Base-by-base conservation (phyloP, 2,329 filamentous ascomycete species). In the Metarhizium robertsii region DNA sequence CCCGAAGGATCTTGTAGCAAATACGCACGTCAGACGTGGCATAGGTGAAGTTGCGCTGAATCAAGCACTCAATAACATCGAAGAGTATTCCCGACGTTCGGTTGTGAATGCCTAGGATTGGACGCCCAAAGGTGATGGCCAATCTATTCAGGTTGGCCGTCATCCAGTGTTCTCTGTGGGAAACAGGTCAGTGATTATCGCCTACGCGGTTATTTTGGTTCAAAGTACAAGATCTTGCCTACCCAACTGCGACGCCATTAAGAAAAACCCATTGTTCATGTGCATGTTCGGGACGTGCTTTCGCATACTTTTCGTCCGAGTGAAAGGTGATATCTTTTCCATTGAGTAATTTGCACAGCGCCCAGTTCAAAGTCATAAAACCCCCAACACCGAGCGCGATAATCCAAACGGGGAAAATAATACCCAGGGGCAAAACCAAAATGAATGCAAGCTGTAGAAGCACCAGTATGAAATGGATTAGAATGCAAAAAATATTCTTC, bases 261-360 rank as follows among this genome's bases (percentile, higher is more conserved):
- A 92, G 69, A 65, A 88, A 92, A n/a, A 92, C 76, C 88, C 88
- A 92, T 63, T 85, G 79, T 70, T 92, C 88, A 53, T 83, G 75
- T 11, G 74, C 72, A 65, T 83, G 77, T 59, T 80, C 75, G 0
- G 75, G 73, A 18, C 69, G 67, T 1, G 69, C 69, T 16, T 74
- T 67, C 1, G 83, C 75, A 58, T 79, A 83, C 54, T 79, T 71
- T 2, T 76, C 71, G 46, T 81, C 75, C 1, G 82, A 83, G 18
- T 69, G 67, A 61, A 79, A 83, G 2, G 74, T 72, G 52, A 74
- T 70, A 3, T 70, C 65, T 6, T 61, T 65, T n/a, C 81, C 76
- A 60, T 86, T 86, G 36, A 80, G 62, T 2, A 73, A 64, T 47
- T 58, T 64, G 60, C 78, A 83, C 25, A 86, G 65, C 18, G 73